Evolutionary conservation across 352 stramenopile species (phyloP), one percentile per base, ranked within the genome.

Genomic region (Phytophthora cactorum): DNA sequence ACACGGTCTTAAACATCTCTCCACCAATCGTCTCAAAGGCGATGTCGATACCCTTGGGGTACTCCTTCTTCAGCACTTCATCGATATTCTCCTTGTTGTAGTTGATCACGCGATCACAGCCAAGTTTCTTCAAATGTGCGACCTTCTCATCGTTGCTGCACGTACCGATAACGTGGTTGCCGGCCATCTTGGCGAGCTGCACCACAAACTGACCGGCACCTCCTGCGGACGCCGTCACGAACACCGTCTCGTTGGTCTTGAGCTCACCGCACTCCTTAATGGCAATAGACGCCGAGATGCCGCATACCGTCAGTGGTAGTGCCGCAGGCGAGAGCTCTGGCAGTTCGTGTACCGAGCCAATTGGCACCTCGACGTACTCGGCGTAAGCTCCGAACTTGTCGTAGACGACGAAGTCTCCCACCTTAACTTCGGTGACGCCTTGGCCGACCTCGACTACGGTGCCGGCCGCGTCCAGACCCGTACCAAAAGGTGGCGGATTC

Each of bases 121-220:
- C 86, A 5, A 89, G 59, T 34, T 59, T 68, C 58, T 78, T 78
- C 31, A 96, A 73, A 59, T 92, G 73, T 7, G 83, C 79, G 15
- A 63, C 90, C 69, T 97, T 97, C 52, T 92, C 90, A 36, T 90
- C 79, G 50, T 75, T 92, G 68, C 85, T 93, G 58, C 83, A 84
- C n/a, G 82, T 91, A 50, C 74, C 76, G 50, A 95, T 90, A n/a
- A 91, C 82, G 46, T 86, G 74, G 72, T 88, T 89, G 28, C 82
- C 84, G 4, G 90, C 72, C 15, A 88, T 79, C 49, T 92, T 92
- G 51, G 87, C 88, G 29, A 97, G 70, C 52, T 96, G 89, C 59
- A 95, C 72, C 28, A 84, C 89, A 39, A 92, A 89, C 22, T 93
- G 66, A 5, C 89, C 89, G 12, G 85, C 92, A n/a, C 84, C 89